These are phyloP conservation scores for Mariannaea elegans DNA, from an alignment of 2,329 filamentous ascomycete species.

Conservation along the genomic window DNA sequence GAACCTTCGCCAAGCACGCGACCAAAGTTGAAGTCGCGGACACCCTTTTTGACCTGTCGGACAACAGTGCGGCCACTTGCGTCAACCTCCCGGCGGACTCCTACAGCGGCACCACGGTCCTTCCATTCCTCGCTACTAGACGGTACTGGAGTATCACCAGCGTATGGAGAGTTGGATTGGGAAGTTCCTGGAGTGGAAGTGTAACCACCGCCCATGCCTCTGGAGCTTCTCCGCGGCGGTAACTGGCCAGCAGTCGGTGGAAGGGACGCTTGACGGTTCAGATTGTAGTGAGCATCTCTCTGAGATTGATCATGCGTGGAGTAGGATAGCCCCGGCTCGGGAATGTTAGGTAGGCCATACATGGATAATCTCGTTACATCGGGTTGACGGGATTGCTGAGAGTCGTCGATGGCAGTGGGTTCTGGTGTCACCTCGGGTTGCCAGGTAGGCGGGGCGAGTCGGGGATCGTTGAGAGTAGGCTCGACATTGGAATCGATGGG, in stretches of 20 bases:
- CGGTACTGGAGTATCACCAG: slow-evolving; percentile 53
- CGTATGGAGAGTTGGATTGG: slow-evolving; percentile 42
- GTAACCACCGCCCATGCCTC: slow-evolving; percentile 70
- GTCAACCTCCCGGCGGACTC: slow-evolving; percentile 84
- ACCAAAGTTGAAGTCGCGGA: slow-evolving; percentile 95
- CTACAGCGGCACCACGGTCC: slow-evolving; percentile 89
- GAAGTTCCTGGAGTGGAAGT: slow-evolving; percentile 42
- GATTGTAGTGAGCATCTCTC: slow-evolving; percentile 68
- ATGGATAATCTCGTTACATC: slow-evolving; percentile 55
- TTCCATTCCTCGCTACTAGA: slow-evolving; percentile 92
- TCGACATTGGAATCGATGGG: slow-evolving; percentile 34
- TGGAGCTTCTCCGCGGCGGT: slow-evolving; percentile 80
- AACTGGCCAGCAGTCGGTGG: slow-evolving; percentile 64
- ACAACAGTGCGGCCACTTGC: slow-evolving; percentile 83
- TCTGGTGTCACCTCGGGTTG: slow-evolving; percentile 27
- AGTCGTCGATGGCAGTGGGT: slow-evolving; percentile 21
- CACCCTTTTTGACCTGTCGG: slow-evolving; percentile 92
- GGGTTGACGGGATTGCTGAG: slow-evolving; percentile 29
- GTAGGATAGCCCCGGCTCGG: slow-evolving; percentile 61
- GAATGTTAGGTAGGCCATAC: slow-evolving; percentile 64
- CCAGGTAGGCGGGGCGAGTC: slow-evolving; percentile 27
- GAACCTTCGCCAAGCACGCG: slow-evolving; percentile 92
- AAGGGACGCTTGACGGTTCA: slow-evolving; percentile 61
- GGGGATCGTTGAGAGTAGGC: slow-evolving; percentile 33
- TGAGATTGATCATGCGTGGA: slow-evolving; percentile 75